Conservation (phyloP, 345 rosid genomes). For the thale cress (Arabidopsis thaliana) region TAIR10.1 NC_003070.9:4557001-4557500, state of each 20-base stretch:
- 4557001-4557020: slow-evolving; percentile 58
- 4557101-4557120: slow-evolving; percentile 94
- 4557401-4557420: slow-evolving; percentile 73
- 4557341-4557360: slow-evolving; percentile 74
- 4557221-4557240: background rate
- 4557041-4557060: slow-evolving; percentile 83
- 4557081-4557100: slow-evolving; percentile 93
- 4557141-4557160: background rate
- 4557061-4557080: slow-evolving; percentile 90
- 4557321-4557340: slow-evolving; percentile 56
- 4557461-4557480: slow-evolving; percentile 43
- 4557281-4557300: slow-evolving; percentile 71
- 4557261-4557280: background rate
- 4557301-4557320: slow-evolving; percentile 76
- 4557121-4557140: background rate
- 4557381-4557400: slow-evolving; percentile 71
- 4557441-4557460: slow-evolving; percentile 54
- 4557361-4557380: slow-evolving; percentile 87
- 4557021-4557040: slow-evolving; percentile 64
- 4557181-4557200: background rate
- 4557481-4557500: slow-evolving; percentile 44
- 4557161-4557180: background rate
- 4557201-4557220: background rate
- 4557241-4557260: background rate
- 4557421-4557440: slow-evolving; percentile 43